Base-by-base conservation (phyloP, 192 early-diverging fungal genomes). In the Mycoemilia scoparia region DNA sequence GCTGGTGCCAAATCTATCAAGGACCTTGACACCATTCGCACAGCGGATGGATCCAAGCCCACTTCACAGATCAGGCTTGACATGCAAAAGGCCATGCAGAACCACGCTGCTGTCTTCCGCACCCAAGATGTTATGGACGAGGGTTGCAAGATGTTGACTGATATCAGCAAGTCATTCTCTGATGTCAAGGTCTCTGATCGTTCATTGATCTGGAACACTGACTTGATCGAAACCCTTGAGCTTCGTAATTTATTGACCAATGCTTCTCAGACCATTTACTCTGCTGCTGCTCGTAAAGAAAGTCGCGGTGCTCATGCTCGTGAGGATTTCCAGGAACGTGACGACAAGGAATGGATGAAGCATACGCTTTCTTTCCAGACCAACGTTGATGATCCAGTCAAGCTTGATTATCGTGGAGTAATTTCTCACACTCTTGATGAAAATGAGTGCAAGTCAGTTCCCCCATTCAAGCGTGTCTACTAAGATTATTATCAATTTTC, bases 11-110 rank as follows among this genome's bases (percentile, higher is more conserved):
- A 71, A 58, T 77, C 84, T 36, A 79, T 98, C 54, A 87, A 81
- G 43, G 90, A 95, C 65, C 70, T 97, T 40, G 93, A 97, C 69
- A 86, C 85, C 50, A 57, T 87, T 28, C 79, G 93, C 32, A 79
- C 83, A 28, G 76, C 87, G 16, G 41, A 75, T 38, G 93, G 93
- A 37, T 41, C 70, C 32, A 60, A 69, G 47, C 56, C 74, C 8
- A 95, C 89, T 10, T 79, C 89, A 18, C 71, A 73, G 18, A 71
- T 97, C 33, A 79, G 92, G 26, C 66, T 88, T 44, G 73, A 78
- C 58, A 97, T 97, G 92, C 92, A 97, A 63, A 88, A 88, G 70
- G 71, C 77, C 29, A 97, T 97, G 92, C 92, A 97, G 65, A 73
- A 53, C 58, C 78, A 97, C 54, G 92, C 92, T 7, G 88, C 92